Evolutionary conservation across 2,329 filamentous ascomycete species (phyloP), one percentile per base, ranked within the genome.

Genomic region (Verticillium alfalfae): DNA sequence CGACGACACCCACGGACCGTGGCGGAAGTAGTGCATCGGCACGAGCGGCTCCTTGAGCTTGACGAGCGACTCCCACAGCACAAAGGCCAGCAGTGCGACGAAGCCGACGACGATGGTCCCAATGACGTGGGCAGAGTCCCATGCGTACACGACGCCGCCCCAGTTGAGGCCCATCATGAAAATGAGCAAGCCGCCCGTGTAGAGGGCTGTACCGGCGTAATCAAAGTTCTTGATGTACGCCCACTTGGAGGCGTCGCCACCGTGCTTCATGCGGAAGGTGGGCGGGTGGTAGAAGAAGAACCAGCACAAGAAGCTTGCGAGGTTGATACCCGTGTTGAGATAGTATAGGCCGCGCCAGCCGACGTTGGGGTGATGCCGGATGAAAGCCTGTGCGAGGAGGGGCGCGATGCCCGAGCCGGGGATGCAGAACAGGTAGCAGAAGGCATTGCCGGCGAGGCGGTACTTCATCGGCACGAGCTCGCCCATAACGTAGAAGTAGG

Each of bases 391-490:
- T 2, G 69, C 66, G 18, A 73, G 67, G 36, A 69, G 67, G 12
- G 70, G 70, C 2, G 67, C 70, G 34, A 72, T 63, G n/a, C 66
- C 68, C 15, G 67, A 68, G 57, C 68, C 66, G n/a, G 70, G 72
- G 60, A 73, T 67, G 15, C 69, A 70, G 36, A 70, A 68, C 52
- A 72, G 57, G 64, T 74, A 76, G 34, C 74, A 69, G 57, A 69
- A 68, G 10, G 70, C 67, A 58, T 71, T 72, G 34, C 70, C 72
- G 10, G 68, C 56, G 52, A 72, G 70, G 37, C 75, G 74, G 34
- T 70, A 65, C 65, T 73, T 73, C 66, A 75, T 76, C 12, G 74
- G 73, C 7, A 77, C 73, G 22, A 78, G 68, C 66, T 78, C 76
- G 15, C 68, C 70, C 61, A 76, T 67, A 36, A 75, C 70, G 56